These are phyloP conservation scores for Fusarium decemcellulare DNA, from an alignment of 2,329 filamentous ascomycete species.

Conservation along the genomic window DNA sequence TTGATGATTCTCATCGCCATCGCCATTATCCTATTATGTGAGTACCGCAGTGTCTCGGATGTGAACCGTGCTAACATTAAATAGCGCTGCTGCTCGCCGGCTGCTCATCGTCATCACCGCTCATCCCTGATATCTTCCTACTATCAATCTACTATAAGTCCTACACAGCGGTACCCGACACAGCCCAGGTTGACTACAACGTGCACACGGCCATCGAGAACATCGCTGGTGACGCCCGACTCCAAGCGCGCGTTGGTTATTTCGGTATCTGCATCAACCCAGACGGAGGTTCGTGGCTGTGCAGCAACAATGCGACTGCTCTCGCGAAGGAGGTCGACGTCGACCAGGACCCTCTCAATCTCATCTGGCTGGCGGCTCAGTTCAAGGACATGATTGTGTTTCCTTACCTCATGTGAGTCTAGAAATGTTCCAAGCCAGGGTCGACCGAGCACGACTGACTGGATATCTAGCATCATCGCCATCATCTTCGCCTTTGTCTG, in stretches of 20 bases:
- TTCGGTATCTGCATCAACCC: slow-evolving; percentile 98
- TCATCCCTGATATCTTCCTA: slow-evolving; percentile 96
- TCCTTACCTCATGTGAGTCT: slow-evolving; percentile 90
- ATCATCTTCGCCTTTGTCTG: slow-evolving; percentile 98
- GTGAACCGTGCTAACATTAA: slow-evolving; percentile 17
- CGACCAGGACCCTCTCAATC: slow-evolving; percentile 94
- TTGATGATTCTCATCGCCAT: slow-evolving; percentile 97
- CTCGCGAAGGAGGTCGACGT: slow-evolving; percentile 90
- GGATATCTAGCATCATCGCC: slow-evolving; percentile 83
- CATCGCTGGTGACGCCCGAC: slow-evolving; percentile 86
- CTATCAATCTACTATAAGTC: slow-evolving; percentile 97
- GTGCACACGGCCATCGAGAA: slow-evolving; percentile 88
- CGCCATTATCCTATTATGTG: slow-evolving; percentile 94
- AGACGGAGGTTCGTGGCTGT: slow-evolving; percentile 91
- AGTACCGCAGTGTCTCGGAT: slow-evolving; percentile 56
- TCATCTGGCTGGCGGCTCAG: slow-evolving; percentile 96
- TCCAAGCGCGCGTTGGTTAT: slow-evolving; percentile 95
- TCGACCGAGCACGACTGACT: slow-evolving; percentile 8
- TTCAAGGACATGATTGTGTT: slow-evolving; percentile 99
- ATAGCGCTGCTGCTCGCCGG: slow-evolving; percentile 91
- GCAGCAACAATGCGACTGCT: slow-evolving; percentile 96
- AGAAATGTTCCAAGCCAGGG: too few relatives aligned
- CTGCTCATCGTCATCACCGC: slow-evolving; percentile 94
- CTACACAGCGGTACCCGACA: slow-evolving; percentile 86
- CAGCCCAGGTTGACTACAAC: slow-evolving; percentile 91